Evolutionary conservation across 2,329 filamentous ascomycete genomes (phyloP), one percentile per base, ranked within the genome.

Genomic region (Thielaviopsis musarum): DNA sequence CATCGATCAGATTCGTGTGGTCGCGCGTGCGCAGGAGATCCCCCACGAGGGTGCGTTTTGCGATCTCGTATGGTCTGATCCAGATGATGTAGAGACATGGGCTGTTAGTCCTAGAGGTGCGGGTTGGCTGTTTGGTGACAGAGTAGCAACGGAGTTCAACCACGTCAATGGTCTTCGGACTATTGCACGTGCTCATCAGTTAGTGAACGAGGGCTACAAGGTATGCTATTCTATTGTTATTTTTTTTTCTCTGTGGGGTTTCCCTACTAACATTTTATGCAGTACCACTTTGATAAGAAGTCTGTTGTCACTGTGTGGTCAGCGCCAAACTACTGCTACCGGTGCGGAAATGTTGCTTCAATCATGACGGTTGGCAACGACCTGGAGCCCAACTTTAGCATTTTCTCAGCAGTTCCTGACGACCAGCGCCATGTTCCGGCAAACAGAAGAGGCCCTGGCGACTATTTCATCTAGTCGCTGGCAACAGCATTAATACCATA

Each of bases 251-350:
- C 12, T 24, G 53, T 49, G 19, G 45, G 51, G 51, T 28, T 48
- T 59, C 15, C 61, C 59, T 63, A 19, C 68, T 74, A 65, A 74
- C 63, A 7, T 34, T 2, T 28, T 34, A 6, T 57, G 38, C 60
- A 88, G 81, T 97, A 94, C 70, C 91, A 97, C 70, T 97, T 97
- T 73, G 80, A 86, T 58, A 88, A 95, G 70, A 91, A 93, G 73
- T 94, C 94, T 13, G 91, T 96, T 51, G 91, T 95, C 19, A 98
- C 93, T 0, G 93, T 98, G 22, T 98, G 93, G 93, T 96, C 90
- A 62, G 93, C 93, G 3, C 93, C 93, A 4, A 98, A 94, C 70
- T 93, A 93, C 72, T 94, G 88, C 70, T 95, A 95, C 70, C 81
- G 91, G 59, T 98, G 93, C 71, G 93, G 93, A 45, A 98, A 98